A percentile compares a stretch with the other conserved stretches of the same genome.
phyloP scores from a whole-genome alignment of 148 eudicot genomes.

The Vaccinium vitisidaea region DNA sequence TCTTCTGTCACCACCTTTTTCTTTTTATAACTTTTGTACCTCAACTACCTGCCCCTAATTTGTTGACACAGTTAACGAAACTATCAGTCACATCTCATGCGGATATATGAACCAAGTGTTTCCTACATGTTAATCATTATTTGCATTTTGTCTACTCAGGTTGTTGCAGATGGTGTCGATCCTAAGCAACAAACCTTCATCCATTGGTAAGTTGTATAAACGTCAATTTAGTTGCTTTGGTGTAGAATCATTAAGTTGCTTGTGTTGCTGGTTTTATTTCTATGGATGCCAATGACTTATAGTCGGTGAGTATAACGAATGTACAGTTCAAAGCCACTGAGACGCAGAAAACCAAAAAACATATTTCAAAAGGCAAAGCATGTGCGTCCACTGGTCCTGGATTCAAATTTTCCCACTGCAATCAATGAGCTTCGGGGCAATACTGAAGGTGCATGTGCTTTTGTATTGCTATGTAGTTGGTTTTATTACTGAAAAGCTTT shows the following conservation, averaged over 20 bases:
- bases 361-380: constrained; percentile 38
- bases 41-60: neutral
- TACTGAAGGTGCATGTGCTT: constrained; percentile 53
- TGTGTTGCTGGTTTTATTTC: neutral
- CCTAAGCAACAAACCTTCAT: constrained; percentile 69
- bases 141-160: constrained; percentile 32
- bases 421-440: constrained; percentile 53
- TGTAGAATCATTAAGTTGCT: neutral
- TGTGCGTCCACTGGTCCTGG: constrained; percentile 57
- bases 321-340: constrained; percentile 56
- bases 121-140: neutral
- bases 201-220: constrained; percentile 50
- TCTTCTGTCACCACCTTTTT: neutral
- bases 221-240: neutral
- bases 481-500: neutral
- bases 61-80: neutral
- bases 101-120: neutral
- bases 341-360: constrained; percentile 50
- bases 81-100: neutral
- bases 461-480: neutral
- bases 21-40: neutral
- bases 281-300: constrained; percentile 10
- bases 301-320: constrained; percentile 15
- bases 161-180: constrained; percentile 69
- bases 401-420: constrained; percentile 49